phyloP scores from a whole-genome alignment of 2,329 filamentous ascomycete genomes.

The Fusarium penzigii region DNA sequence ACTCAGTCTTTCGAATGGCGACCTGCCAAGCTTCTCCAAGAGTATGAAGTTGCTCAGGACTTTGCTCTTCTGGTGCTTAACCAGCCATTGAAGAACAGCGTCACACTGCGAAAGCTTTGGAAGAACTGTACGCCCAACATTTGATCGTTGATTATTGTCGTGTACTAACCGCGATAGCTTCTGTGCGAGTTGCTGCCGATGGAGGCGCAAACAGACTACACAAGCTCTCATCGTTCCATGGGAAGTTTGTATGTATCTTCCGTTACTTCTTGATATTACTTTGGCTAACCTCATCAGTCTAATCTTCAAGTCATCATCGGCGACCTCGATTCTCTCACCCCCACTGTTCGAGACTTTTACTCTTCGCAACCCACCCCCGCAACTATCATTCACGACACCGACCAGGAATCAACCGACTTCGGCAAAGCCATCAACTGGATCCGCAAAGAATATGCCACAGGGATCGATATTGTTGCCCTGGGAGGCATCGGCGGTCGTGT shows the following conservation, averaged over 20 bases:
- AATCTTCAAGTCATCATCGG: constrained; percentile 77
- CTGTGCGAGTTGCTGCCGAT: constrained; percentile 78
- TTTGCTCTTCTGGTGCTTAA: constrained; percentile 54
- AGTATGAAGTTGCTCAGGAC: constrained; percentile 32
- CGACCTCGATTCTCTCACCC: constrained; percentile 81
- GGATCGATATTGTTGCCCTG: constrained; percentile 71
- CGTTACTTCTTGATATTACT: background rate
- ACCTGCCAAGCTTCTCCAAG: constrained; percentile 39
- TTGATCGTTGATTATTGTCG: background rate
- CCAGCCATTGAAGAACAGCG: constrained; percentile 49
- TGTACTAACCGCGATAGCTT: constrained; percentile 47
- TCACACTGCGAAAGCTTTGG: constrained; percentile 52
- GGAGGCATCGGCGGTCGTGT: constrained; percentile 88
- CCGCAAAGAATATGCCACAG: constrained; percentile 37
- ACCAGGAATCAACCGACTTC: constrained; percentile 91
- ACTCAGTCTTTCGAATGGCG: constrained; percentile 40
- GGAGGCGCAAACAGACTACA: constrained; percentile 82
- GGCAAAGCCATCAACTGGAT: constrained; percentile 73
- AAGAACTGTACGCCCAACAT: constrained; percentile 44
- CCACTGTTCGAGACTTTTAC: constrained; percentile 67
- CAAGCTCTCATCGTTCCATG: constrained; percentile 43
- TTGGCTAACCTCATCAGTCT: constrained; percentile 39
- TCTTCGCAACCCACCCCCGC: constrained; percentile 51
- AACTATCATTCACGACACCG: constrained; percentile 67
- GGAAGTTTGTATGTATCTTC: constrained; percentile 41